A percentile compares a stretch with the other conserved stretches of the same genome.
These are phyloP conservation scores for Globisporangium abappressorium DNA, from an alignment of 352 stramenopile genomes.

Conservation along the genomic window DNA sequence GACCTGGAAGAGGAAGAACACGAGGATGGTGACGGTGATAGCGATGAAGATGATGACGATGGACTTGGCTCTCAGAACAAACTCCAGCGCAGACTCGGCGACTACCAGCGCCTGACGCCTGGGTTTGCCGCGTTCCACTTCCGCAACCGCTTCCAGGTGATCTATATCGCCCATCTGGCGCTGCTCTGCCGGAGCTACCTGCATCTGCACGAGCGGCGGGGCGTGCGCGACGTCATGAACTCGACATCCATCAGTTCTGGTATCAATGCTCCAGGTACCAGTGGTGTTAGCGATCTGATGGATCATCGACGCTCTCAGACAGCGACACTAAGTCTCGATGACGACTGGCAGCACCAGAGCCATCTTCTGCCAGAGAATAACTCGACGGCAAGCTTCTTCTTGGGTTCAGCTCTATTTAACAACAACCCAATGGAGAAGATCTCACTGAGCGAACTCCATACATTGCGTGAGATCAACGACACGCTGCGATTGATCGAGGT, in stretches of 20 bases:
- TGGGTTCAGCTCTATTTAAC: background rate
- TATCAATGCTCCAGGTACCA: background rate
- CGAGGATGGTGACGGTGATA: background rate
- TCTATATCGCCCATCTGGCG: constrained; percentile 38
- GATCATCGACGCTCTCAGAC: background rate
- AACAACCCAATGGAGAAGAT: constrained; percentile 34
- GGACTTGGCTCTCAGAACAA: background rate
- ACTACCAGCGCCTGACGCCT: constrained; percentile 28
- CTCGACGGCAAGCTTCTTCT: constrained; percentile 9
- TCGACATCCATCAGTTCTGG: constrained; percentile 16
- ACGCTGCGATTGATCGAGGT: constrained; percentile 34
- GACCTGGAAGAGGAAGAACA: background rate
- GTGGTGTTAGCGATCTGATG: background rate
- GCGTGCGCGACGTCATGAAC: constrained; percentile 35
- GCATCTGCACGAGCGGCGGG: constrained; percentile 37
- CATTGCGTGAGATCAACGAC: constrained; percentile 36
- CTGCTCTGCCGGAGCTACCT: constrained; percentile 44
- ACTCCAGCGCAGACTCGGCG: background rate
- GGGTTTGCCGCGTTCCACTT: constrained; percentile 35
- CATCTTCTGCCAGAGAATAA: background rate
- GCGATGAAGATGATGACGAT: background rate
- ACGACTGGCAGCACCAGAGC: constrained; percentile 3
- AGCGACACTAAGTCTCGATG: background rate
- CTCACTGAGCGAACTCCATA: constrained; percentile 30
- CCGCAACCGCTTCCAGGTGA: constrained; percentile 24